These are phyloP conservation scores for Neopestalotiopsis rosae DNA, from an alignment of 2,329 filamentous ascomycete species.

Conservation along the genomic window DNA sequence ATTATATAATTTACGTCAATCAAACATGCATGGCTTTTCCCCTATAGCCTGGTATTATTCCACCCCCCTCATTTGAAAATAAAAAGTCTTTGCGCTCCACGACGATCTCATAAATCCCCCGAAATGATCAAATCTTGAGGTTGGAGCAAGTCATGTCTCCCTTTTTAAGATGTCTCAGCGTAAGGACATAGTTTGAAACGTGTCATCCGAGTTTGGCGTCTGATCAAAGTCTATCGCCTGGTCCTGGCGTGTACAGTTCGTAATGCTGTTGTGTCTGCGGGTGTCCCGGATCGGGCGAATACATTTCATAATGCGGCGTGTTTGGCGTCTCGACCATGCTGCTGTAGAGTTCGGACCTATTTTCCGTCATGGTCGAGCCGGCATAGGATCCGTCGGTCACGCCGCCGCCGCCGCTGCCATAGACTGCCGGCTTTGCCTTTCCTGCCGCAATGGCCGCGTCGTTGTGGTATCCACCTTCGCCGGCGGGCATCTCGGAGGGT, in stretches of 20 bases:
- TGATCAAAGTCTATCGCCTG: background rate
- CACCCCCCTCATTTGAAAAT: background rate
- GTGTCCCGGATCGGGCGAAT: background rate
- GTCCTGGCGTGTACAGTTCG: background rate
- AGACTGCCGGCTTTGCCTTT: background rate
- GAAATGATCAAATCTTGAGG: background rate
- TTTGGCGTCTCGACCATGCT: background rate
- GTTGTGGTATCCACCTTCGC: background rate
- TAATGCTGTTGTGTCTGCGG: background rate
- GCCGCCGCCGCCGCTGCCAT: background rate
- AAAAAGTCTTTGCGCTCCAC: background rate
- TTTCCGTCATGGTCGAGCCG: background rate
- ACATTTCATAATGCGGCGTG: background rate
- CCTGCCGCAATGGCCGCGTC: background rate
- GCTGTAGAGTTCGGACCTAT: background rate
- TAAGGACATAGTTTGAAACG: too few relatives aligned
- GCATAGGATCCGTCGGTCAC: background rate
- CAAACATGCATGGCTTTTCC: background rate
- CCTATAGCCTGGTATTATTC: background rate
- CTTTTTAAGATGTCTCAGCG: too few relatives aligned
- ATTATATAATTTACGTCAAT: background rate
- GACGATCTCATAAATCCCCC: background rate
- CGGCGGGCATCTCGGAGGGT: background rate
- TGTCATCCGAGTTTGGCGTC: too few relatives aligned
- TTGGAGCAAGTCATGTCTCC: background rate